Percentiles rank a stretch among this genome's conserved stretches.
Conservation (phyloP, 208 protist species). For the Trypanosomatidae sp. region DNA sequence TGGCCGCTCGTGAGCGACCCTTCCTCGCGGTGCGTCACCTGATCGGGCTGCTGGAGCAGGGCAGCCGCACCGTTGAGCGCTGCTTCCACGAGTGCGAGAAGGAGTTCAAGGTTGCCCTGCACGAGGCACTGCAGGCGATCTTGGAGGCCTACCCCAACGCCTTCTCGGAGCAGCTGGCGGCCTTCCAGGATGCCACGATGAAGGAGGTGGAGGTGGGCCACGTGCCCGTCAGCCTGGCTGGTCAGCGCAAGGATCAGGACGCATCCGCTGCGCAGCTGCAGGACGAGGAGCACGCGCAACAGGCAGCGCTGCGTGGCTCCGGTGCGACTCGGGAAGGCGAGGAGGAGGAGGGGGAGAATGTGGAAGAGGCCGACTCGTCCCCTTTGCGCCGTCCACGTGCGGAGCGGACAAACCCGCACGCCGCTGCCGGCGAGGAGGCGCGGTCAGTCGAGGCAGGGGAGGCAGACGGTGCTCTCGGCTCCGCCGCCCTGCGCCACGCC, state of each 20-base stretch:
- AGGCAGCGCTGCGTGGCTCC: too few relatives aligned
- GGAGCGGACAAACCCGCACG: slow-evolving; percentile 8
- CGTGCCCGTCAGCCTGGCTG: slow-evolving; percentile 5
- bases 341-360: neutral
- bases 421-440: neutral
- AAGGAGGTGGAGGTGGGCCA: slow-evolving; percentile 40
- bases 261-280: too few relatives aligned
- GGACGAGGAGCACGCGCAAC: too few relatives aligned
- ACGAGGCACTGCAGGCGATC: slow-evolving; percentile 89
- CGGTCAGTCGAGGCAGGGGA: neutral
- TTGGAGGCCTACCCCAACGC: slow-evolving; percentile 83
- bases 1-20: slow-evolving; percentile 25
- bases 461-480: neutral
- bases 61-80: slow-evolving; percentile 44
- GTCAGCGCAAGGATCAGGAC: too few relatives aligned
- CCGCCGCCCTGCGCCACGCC: slow-evolving; percentile 20
- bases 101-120: slow-evolving; percentile 70
- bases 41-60: slow-evolving; percentile 77
- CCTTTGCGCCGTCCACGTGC: slow-evolving; percentile 14
- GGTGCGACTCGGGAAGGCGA: too few relatives aligned
- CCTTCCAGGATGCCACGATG: slow-evolving; percentile 91
- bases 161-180: slow-evolving; percentile 92
- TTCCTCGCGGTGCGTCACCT: slow-evolving; percentile 73
- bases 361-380: neutral
- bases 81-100: slow-evolving; percentile 55